Conservation (phyloP, 2,329 filamentous ascomycete species). For the Dactylonectria estremocensis region DNA sequence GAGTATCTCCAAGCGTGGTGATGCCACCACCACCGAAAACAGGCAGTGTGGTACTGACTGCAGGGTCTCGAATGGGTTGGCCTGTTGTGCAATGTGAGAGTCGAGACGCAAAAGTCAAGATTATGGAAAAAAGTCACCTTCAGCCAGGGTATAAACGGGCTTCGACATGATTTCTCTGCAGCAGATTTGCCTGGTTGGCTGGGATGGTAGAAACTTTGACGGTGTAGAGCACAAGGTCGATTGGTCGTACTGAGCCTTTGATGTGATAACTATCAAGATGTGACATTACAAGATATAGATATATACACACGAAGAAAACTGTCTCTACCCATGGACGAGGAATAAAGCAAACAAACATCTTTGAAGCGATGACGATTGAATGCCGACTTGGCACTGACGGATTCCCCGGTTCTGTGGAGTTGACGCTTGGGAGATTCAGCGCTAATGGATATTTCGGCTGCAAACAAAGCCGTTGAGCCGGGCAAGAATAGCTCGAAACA, state of each 20-base stretch:
- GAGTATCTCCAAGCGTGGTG: slow-evolving; percentile 10
- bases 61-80: slow-evolving; percentile 1
- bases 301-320: not conserved
- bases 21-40: slow-evolving; percentile 10
- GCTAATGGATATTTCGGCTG: slow-evolving; percentile 2
- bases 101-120: not conserved
- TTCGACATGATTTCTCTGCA: not conserved
- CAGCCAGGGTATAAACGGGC: slow-evolving; percentile 5
- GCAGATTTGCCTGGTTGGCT: no score
- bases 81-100: not conserved
- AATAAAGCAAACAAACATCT: not conserved
- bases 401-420: not conserved
- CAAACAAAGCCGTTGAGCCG: slow-evolving; percentile 1
- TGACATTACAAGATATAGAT: not conserved
- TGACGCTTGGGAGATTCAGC: not conserved
- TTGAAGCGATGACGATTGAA: slow-evolving; percentile 2
- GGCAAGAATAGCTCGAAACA: not conserved
- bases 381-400: slow-evolving; percentile 8
- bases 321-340: not conserved
- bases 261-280: not conserved
- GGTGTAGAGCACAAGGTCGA: not conserved
- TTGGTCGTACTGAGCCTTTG: not conserved
- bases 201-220: not conserved
- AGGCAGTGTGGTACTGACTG: slow-evolving; percentile 4
- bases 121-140: not conserved